These are phyloP conservation scores for Eucalyptus microcorys DNA, from an alignment of 345 rosid genomes.

Conservation along the genomic window DNA sequence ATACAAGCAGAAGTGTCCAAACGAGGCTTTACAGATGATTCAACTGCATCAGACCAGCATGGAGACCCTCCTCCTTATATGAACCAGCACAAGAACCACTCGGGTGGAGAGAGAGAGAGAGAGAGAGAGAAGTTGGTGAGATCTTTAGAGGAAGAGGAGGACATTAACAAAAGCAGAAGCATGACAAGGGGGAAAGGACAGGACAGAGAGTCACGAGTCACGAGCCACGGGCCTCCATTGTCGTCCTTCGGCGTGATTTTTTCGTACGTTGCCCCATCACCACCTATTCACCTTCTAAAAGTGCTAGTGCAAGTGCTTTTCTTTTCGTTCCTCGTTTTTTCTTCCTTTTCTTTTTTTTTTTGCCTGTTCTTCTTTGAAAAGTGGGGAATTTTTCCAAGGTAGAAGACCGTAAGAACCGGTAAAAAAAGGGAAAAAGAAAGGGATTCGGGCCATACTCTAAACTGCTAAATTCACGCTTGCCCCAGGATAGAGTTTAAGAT, in stretches of 20 bases:
- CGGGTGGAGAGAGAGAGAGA: not conserved
- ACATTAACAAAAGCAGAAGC: not conserved
- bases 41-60: not conserved
- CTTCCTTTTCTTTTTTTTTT: not conserved
- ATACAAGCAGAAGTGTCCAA: constrained; percentile 4
- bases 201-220: not conserved
- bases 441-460: not conserved
- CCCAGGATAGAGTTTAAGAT: too few relatives aligned
- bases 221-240: not conserved
- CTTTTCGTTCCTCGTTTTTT: not conserved
- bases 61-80: not conserved
- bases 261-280: not conserved
- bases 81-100: not conserved
- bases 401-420: not conserved
- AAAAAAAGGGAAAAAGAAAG: not conserved
- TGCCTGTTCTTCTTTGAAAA: not conserved
- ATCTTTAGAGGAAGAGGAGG: not conserved
- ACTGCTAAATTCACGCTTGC: not conserved
- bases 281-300: not conserved
- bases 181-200: not conserved
- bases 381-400: not conserved
- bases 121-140: not conserved
- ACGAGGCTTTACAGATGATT: not conserved
- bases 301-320: not conserved
- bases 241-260: not conserved